Base-by-base conservation (phyloP, 164 flowering plant genomes). In the Vitis riparia region DNA sequence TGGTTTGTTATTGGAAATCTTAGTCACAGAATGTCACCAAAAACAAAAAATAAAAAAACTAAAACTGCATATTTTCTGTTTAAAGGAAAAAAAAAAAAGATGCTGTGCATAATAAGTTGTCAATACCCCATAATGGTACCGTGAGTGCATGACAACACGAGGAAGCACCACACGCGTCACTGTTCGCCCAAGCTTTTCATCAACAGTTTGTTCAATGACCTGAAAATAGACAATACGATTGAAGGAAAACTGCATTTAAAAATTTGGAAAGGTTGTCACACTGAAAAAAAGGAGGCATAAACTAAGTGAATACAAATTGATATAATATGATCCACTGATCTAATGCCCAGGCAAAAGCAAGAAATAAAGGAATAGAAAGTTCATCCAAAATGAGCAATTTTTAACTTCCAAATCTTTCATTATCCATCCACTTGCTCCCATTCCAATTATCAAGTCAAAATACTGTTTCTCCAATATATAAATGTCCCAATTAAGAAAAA, bases 111-210 rank as follows among this genome's bases (percentile, higher is more conserved):
- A 2, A 37, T 37, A 37, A 37, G 44, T 37, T 3, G 44, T 37
- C 44, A 37, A 2, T 78, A 95, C 99, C 87, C 93, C 93, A 83
- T 91, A 95, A 81, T 95, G 99, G 75, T 85, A 74, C 59, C 99
- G 86, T 51, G 99, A 85, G 66, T 91, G 93, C 99, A 96, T 96
- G 68, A 91, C 81, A 70, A 96, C 99, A 73, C 89, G 98, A 62
- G 99, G 99, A 66, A 96, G 97, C 69, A 91, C 97, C 69, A 96
- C 99, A 56, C 97, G 91, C 13, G 97, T 96, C 50, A 91, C 99
- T 82, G 80, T 73, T 59, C 99, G 87, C 59, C 99, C 99, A 62
- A 96, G 92, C 77, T 84, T 96, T 73, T 90, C 98, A 89, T 93
- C 97, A 91, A 93, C 78, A 16, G 77, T 69, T 70, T 93, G 94